Base-by-base conservation (phyloP, 192 early-diverging fungal species). In the Coemansia sp. region DNA sequence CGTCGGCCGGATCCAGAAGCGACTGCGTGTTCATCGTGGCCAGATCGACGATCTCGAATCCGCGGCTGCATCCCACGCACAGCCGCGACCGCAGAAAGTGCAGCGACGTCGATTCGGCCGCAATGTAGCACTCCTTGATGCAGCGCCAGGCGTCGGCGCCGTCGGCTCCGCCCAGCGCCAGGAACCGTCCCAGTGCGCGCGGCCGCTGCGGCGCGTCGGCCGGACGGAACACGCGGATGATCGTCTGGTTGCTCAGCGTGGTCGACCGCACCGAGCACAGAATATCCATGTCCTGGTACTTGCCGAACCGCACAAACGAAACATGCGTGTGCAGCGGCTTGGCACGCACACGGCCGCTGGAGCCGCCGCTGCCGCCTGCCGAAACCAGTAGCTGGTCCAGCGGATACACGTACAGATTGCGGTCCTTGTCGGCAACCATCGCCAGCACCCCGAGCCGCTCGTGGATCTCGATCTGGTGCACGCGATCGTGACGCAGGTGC, bases 21-120 rank as follows among this genome's bases (percentile, higher is more conserved):
- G 87, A 91, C 85, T 94, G 93, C 4, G 95, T 95, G 46, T 91
- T 88, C 36, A 93, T 79, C 6, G 92, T 89, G 9, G 88, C 87
- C 61, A 96, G 72, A 73, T 97, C 91, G 7, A 98, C 92, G 65
- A 98, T 86, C 74, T 98, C 94, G 71, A 98, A 96, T 6, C 96
- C 96, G 66, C 93, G 93, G 22, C 85, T 84, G 74, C 94, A 94
- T 18, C 95, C 95, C 6, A 98, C 91, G 77, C 91, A 94, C 21
- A 98, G 82, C 41, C 89, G 91, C 22, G 90, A 92, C 32, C 88
- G 89, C 68, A 96, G 81, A 61, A 92, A 94, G 69, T 96, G 90
- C 63, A 98, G 84, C 12, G 92, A 93, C 32, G 84, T 90, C 21
- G 92, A 87, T 86, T 97, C 95, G 37, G 91, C 87, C 9, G 95